These are phyloP conservation scores for Boletus edulis DNA, from an alignment of 768 basidiomycete species.

Conservation along the genomic window DNA sequence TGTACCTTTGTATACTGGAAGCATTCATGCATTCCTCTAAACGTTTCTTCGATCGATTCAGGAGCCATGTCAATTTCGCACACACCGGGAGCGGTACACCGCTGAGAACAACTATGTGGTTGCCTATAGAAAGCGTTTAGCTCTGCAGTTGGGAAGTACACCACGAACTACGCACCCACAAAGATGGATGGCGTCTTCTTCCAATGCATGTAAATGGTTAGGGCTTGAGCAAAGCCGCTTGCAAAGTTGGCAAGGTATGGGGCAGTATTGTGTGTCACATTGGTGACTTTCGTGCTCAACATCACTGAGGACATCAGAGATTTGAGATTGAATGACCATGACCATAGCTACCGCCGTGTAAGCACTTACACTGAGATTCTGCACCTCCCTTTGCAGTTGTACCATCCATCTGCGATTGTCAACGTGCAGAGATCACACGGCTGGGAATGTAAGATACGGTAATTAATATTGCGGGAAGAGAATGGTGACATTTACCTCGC, in stretches of 20 bases:
- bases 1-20: constrained; percentile 63
- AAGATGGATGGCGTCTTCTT: constrained; percentile 42
- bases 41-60: constrained; percentile 57
- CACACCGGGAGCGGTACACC: constrained; percentile 47
- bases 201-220: constrained; percentile 54
- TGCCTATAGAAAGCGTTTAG: constrained; percentile 22
- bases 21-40: constrained; percentile 55
- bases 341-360: not conserved
- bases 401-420: constrained; percentile 25
- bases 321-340: not conserved
- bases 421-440: constrained; percentile 40
- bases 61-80: constrained; percentile 59
- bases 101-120: constrained; percentile 47
- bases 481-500: constrained; percentile 37
- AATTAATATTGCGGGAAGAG: not conserved
- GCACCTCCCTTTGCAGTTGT: constrained; percentile 44
- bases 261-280: constrained; percentile 52
- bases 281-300: constrained; percentile 44
- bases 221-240: constrained; percentile 44
- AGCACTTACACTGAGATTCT: constrained; percentile 37
- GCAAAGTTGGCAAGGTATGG: constrained; percentile 53
- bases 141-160: constrained; percentile 2
- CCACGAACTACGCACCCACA: constrained; percentile 46
- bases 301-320: constrained; percentile 35
- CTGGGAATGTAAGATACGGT: constrained; percentile 24